Evolutionary conservation across 2,329 filamentous ascomycete genomes (phyloP), one percentile per base, ranked within the genome.

Genomic region (Waltergamsia citrina): DNA sequence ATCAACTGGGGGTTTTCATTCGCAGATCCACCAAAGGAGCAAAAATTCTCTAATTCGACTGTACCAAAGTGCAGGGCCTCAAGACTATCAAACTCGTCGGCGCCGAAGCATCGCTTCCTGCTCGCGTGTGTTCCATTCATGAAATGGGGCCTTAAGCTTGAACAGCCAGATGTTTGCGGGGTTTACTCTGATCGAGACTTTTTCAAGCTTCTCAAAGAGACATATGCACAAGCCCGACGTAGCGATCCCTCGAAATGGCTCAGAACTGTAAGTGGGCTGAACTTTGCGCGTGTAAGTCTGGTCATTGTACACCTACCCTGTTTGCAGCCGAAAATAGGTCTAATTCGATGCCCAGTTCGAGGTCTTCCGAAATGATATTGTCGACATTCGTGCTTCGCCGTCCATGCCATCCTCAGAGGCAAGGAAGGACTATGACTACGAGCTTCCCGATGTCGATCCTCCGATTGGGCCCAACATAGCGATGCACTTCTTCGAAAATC

Each of bases 171-270:
- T 15, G 27, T 29, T 15, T 29, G 27, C 15, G 9, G 27, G 10
- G 16, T 29, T 8, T 15, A 29, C 9, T 29, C 27, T 10, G 27
- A 29, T 29, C 27, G 27, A 8, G 27, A 29, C 27, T 29, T 29
- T 16, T 29, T 29, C 27, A 29, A 29, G 15, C 15, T 29, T 9
- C 15, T 29, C 10, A 10, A 15, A 10, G 15, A 10, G 10, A 8
- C 27, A 8, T 29, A 29, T 29, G 8, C 16, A 8, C 10, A 16
- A 16, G 8, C 10, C 15, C 9, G 27, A 10, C 8, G 8, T 9
- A 8, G 27, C 8, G 8, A 29, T 9, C 27, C 8, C 9, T 29
- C 10, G 27, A 29, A 15, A 10, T 29, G 27, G 27, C 15, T 29
- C 10, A 29, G 15, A 15, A 10, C 10, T 8, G 15, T 29, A 9